Percentiles rank a stretch among this genome's conserved stretches.
Conservation (phyloP, 148 eudicot genomes). For the Heliosperma pusillum region DNA sequence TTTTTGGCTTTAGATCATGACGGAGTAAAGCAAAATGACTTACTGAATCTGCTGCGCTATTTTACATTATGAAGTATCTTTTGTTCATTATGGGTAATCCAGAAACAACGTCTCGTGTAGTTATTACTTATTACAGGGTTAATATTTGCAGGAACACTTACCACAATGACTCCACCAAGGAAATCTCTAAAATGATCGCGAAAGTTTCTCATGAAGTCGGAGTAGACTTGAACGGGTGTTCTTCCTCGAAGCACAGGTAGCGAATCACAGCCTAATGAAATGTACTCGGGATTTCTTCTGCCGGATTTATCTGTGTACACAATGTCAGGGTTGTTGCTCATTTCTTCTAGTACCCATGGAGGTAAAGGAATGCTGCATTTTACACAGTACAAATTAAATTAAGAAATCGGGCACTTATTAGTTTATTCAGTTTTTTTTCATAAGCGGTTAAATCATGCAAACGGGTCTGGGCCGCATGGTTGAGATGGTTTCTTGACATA, state of each 20-base stretch:
- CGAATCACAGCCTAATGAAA: conserved; percentile 80
- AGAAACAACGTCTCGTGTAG: too few species aligned
- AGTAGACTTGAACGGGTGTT: conserved; percentile 89
- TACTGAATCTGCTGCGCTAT: too few species aligned
- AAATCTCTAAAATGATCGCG: conserved; percentile 62
- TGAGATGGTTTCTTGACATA: too few species aligned
- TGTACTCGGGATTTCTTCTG: conserved; percentile 85
- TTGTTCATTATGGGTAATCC: too few species aligned
- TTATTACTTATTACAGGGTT: too few species aligned
- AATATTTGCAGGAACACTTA: conserved; percentile 20
- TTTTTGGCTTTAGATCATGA: too few species aligned
- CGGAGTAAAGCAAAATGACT: too few species aligned
- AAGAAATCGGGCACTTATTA: too few species aligned
- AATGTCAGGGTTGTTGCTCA: conserved; percentile 75
- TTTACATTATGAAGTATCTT: too few species aligned
- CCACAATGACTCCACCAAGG: conserved; percentile 68
- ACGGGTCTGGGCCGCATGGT: too few species aligned
- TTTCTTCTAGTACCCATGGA: conserved; percentile 96
- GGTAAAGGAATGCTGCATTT: conserved; percentile 80
- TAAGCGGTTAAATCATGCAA: too few species aligned
- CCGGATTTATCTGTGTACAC: conserved; percentile 92
- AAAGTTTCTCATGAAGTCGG: conserved; percentile 87
- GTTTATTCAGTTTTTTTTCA: too few species aligned
- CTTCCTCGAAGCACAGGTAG: conserved; percentile 79
- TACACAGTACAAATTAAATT: neutral